Evolutionary conservation across 495 filamentous ascomycete genomes (phyloP), one percentile per base, ranked within the genome.

Genomic region (Astrothelium subdiscretum): DNA sequence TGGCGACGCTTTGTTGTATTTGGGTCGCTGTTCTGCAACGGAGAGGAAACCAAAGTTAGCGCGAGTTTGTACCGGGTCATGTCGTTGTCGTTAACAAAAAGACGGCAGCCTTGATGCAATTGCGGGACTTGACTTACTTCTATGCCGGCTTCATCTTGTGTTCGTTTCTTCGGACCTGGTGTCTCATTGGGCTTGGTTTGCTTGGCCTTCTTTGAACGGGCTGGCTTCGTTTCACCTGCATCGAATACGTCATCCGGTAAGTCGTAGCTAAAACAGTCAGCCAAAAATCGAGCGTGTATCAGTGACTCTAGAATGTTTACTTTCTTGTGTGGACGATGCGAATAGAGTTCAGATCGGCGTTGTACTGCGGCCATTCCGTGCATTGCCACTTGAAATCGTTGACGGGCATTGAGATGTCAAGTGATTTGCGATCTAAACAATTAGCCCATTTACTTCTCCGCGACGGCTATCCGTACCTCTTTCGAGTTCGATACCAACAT

Each of bases 171-270:
- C 63, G 66, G 38, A 32, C 58, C 57, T 18, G 60, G 24, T 11
- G 20, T 35, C 24, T 20, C 60, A 8, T 32, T 32, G 11, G 63
- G 29, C 57, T 71, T 72, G 38, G 66, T 62, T 58, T 60, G 64
- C 64, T 71, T 73, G 43, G 66, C 61, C 62, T 72, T 75, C 54
- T 71, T 70, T 3, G 67, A 40, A 31, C 68, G 68, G 1, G 57
- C 59, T 12, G 76, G 76, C 48, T 68, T 64, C 2, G 61, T 71
- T 73, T 98, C 94, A 63, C 91, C 91, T 3, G 84, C 75, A 62
- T 85, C 80, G 72, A 98, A 98, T 0, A 97, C 85, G 72, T 98
- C 91, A 59, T 86, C 84, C 22, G 94, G 95, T 22, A 98, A 79
- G 69, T 90, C 87, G 68, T 85, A 89, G 71, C 91, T 95, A 67